Evolutionary conservation across 2,329 filamentous ascomycete genomes (phyloP), one percentile per base, ranked within the genome.

Genomic region (Colletotrichum karsti): DNA sequence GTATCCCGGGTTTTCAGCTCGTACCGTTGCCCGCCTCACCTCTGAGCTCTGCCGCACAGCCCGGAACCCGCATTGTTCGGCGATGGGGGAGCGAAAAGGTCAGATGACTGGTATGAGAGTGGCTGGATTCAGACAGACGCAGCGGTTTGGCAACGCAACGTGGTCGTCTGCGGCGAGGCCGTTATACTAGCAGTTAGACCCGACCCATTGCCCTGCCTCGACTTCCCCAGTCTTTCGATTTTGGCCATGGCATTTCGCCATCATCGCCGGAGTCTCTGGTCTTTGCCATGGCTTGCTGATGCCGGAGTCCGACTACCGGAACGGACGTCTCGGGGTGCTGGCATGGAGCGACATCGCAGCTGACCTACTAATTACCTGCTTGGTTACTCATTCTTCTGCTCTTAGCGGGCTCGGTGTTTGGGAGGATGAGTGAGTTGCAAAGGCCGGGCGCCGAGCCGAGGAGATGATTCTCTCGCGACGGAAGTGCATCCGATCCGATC

Each of bases 101-200:
- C 64, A 64, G 64, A 67, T 53, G 64, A 67, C 53, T 30, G 33
- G 22, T 44, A 50, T 53, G 64, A 53, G 64, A 22, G 53, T 53
- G 51, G 44, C 60, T 51, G 28, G 28, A 67, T 51, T 37, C 30
- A 18, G 50, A 35, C 24, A 39, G n/a, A n/a, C n/a, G n/a, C n/a
- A n/a, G n/a, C 37, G 39, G 37, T 37, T n/a, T 46, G 30, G 30
- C n/a, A n/a, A n/a, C 9, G 57, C 57, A 60, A 60, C 28, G 57
- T 60, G 42, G 41, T 28, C 35, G 15, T 28, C 46, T 50, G 46
- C 46, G 46, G 24, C 28, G 28, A 50, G 20, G 39, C 24, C 24
- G 28, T 18, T 42, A 37, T n/a, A n/a, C 48, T 30, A 44, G 28
- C 28, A 22, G 30, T 53, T 53, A 28, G 50, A 26, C 42, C 42